Evolutionary conservation across 2,329 filamentous ascomycete species (phyloP).

Genomic region (Aspergillus sp.): DNA sequence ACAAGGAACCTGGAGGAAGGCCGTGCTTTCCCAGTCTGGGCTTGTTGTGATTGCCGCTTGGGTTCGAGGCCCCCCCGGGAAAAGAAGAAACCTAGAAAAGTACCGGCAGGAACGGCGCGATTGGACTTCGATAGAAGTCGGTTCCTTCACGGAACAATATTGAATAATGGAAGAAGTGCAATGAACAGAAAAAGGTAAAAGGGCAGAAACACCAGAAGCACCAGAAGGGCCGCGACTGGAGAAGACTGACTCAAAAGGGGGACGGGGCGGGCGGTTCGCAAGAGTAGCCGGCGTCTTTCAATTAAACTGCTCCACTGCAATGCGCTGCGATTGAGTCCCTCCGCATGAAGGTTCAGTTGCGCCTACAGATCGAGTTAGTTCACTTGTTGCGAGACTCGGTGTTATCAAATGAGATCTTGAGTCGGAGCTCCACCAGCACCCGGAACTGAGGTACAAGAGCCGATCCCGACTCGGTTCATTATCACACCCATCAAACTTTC

Average conservation of each 20-base stretch:
- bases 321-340: constrained; percentile 2
- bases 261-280: constrained; percentile 12
- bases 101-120: not conserved
- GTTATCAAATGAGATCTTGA: constrained; percentile 4
- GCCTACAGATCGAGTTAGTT: constrained; percentile 10
- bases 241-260: constrained; percentile 8
- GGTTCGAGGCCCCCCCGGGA: not conserved
- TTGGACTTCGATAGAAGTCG: not conserved
- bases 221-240: constrained; percentile 7
- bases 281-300: constrained; percentile 14
- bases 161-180: not conserved
- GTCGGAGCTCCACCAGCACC: constrained; percentile 1
- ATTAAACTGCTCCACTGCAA: constrained; percentile 15
- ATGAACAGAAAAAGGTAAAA: constrained; percentile 3
- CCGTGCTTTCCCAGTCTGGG: constrained; percentile 1
- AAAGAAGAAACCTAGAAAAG: not conserved
- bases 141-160: not conserved
- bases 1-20: constrained; percentile 1
- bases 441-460: constrained; percentile 4
- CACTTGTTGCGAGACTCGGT: not conserved
- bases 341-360: constrained; percentile 5
- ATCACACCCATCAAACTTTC: not conserved
- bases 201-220: not conserved
- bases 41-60: not conserved
- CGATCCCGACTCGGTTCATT: not conserved